Evolutionary conservation across 345 rosid species (phyloP).

Genomic region (Dipteronia sinensis): DNA sequence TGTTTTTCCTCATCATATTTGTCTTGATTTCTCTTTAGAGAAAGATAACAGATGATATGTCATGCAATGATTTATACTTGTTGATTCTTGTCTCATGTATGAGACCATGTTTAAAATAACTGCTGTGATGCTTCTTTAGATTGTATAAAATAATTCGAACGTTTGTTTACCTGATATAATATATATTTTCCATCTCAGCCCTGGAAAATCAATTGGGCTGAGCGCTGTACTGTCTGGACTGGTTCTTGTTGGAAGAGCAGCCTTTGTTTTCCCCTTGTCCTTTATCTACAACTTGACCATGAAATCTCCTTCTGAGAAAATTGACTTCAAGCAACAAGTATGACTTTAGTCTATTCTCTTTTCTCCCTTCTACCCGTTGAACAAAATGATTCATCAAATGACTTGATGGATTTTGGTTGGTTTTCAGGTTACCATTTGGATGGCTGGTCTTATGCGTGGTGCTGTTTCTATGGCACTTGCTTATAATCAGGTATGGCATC

Average conservation of each 20-base stretch:
- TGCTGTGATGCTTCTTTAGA: background rate
- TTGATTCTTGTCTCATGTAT: too few species aligned
- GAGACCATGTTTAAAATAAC: too few species aligned
- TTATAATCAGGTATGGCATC: slow-evolving; percentile 71
- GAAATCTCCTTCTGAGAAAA: slow-evolving; percentile 56
- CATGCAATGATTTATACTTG: background rate
- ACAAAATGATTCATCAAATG: background rate
- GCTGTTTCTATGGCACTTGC: slow-evolving; percentile 99
- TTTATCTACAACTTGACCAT: slow-evolving; percentile 84
- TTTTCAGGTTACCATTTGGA: slow-evolving; percentile 82
- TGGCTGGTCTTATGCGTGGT: slow-evolving; percentile 99
- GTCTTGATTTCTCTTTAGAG: too few species aligned
- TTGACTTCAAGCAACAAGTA: slow-evolving; percentile 73
- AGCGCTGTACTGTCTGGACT: slow-evolving; percentile 80
- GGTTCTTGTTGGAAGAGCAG: slow-evolving; percentile 84
- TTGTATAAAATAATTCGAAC: background rate
- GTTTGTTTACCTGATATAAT: background rate
- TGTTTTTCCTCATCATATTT: background rate
- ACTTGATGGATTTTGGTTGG: slow-evolving; percentile 14
- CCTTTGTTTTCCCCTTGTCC: slow-evolving; percentile 85
- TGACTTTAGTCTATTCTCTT: slow-evolving; percentile 13
- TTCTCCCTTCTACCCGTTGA: background rate
- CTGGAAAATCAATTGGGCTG: slow-evolving; percentile 69
- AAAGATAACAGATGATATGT: background rate
- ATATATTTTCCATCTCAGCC: slow-evolving; percentile 47